Conservation (phyloP, 768 basidiomycete genomes). For the Lactifluus echinatus region DNA sequence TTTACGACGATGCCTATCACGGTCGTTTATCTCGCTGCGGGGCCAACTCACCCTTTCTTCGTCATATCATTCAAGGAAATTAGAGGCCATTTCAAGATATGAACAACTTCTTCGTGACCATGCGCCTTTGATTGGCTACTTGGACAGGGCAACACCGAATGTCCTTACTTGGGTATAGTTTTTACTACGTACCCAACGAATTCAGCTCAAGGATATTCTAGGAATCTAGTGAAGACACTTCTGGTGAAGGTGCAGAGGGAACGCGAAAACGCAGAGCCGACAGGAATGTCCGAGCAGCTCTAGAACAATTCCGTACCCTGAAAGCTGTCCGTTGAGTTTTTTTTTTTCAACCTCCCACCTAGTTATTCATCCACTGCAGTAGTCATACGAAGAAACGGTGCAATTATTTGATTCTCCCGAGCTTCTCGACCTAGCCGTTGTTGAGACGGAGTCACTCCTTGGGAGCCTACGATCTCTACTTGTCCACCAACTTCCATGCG, state of each 20-base stretch:
- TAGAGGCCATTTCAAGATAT: constrained; percentile 1
- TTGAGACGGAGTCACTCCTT: constrained; percentile 7
- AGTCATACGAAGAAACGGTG: constrained; percentile 16
- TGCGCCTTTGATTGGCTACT: constrained; percentile 4
- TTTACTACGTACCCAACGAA: not conserved
- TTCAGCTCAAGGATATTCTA: not conserved
- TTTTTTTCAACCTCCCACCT: not conserved
- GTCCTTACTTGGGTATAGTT: not conserved
- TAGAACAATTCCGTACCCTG: constrained; percentile 1
- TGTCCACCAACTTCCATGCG: constrained; percentile 47
- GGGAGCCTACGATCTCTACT: constrained; percentile 20
- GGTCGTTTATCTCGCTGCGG: not conserved
- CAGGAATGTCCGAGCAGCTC: not conserved
- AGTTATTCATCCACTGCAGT: constrained; percentile 2
- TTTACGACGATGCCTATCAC: constrained; percentile 2
- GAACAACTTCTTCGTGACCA: constrained; percentile 14
- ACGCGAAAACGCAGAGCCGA: not conserved
- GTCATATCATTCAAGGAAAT: constrained; percentile 3
- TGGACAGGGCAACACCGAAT: not conserved
- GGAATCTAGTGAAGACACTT: not conserved
- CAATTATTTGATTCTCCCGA: constrained; percentile 16
- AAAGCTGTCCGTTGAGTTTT: constrained; percentile 8
- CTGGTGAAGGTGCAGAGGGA: not conserved
- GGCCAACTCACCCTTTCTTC: not conserved
- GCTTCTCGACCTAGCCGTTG: constrained; percentile 16